Evolutionary conservation across 768 basidiomycete genomes (phyloP).

Genomic region (Panus rudis): DNA sequence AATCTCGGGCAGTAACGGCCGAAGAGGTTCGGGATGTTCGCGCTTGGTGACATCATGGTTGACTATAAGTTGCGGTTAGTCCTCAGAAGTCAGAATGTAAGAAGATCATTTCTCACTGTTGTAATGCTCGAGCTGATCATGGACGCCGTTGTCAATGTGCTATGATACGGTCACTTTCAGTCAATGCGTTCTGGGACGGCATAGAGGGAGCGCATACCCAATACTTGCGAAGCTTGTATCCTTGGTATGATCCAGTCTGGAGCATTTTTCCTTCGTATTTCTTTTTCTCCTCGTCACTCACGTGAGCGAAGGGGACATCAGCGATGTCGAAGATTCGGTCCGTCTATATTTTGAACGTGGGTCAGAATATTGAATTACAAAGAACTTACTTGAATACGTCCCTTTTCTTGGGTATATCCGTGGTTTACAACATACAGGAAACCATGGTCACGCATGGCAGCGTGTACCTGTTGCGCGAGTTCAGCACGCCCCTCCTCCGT

Average conservation of each 20-base stretch:
- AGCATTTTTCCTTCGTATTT: conserved; percentile 32
- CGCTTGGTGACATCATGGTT: conserved; percentile 21
- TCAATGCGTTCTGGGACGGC: background rate
- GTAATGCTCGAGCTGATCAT: conserved; percentile 41
- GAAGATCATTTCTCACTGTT: conserved; percentile 25
- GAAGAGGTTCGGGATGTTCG: conserved; percentile 22
- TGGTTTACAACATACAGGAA: conserved; percentile 48
- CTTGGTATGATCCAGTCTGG: conserved; percentile 40
- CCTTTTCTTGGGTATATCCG: conserved; percentile 36
- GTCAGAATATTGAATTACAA: too few relatives aligned
- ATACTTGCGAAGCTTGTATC: conserved; percentile 45
- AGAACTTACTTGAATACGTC: conserved; percentile 16
- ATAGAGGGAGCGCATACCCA: conserved; percentile 30
- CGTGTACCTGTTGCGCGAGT: conserved; percentile 24
- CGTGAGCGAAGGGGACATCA: conserved; percentile 34
- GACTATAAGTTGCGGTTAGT: conserved; percentile 17
- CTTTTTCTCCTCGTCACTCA: conserved; percentile 36
- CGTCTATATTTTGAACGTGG: too few relatives aligned
- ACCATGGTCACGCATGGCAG: conserved; percentile 27
- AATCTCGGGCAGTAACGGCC: conserved; percentile 25
- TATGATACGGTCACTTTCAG: conserved; percentile 8
- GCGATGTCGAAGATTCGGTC: conserved; percentile 43
- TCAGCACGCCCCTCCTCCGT: conserved; percentile 27
- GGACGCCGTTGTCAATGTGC: conserved; percentile 35
- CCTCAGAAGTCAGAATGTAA: background rate